phyloP scores from a whole-genome alignment of 371 early-diverging fungal species.

The Mucor mucedo region DNA sequence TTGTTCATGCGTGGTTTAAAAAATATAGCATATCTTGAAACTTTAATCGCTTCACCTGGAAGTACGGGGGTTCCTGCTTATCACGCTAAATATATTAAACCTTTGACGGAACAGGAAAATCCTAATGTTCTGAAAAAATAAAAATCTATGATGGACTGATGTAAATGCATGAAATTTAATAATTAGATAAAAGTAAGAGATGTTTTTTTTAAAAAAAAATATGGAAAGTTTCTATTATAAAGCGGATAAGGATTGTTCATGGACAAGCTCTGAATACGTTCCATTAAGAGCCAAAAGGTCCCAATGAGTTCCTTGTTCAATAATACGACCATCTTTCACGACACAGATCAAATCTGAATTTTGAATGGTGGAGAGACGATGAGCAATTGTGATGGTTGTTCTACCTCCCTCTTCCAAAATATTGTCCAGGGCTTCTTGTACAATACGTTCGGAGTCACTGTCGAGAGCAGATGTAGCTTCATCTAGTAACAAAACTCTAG shows the following conservation, averaged over 20 bases:
- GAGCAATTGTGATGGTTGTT: slow-evolving; percentile 75
- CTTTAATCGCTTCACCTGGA: no score
- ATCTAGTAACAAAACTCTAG: slow-evolving; percentile 88
- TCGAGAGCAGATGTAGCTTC: slow-evolving; percentile 97
- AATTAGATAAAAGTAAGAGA: no score
- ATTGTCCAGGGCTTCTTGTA: slow-evolving; percentile 85
- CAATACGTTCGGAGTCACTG: slow-evolving; percentile 83
- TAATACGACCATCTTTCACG: slow-evolving; percentile 74
- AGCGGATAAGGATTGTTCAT: slow-evolving; percentile 39
- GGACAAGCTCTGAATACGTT: slow-evolving; percentile 38
- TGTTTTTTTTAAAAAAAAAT: no score
- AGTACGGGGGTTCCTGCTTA: no score
- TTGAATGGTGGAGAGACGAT: slow-evolving; percentile 75
- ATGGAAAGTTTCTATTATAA: slow-evolving; percentile 28
- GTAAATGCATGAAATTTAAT: no score
- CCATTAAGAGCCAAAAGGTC: slow-evolving; percentile 61
- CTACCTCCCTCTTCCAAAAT: slow-evolving; percentile 66
- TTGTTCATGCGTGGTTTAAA: no score
- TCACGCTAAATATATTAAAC: no score
- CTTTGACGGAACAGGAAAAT: no score
- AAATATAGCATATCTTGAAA: no score
- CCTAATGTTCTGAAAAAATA: no score
- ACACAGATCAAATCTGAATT: slow-evolving; percentile 79
- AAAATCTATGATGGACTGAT: no score
- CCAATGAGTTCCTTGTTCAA: slow-evolving; percentile 84